These are phyloP conservation scores for Sherardia arvensis DNA, from an alignment of 257 asterid species.

Conservation along the genomic window DNA sequence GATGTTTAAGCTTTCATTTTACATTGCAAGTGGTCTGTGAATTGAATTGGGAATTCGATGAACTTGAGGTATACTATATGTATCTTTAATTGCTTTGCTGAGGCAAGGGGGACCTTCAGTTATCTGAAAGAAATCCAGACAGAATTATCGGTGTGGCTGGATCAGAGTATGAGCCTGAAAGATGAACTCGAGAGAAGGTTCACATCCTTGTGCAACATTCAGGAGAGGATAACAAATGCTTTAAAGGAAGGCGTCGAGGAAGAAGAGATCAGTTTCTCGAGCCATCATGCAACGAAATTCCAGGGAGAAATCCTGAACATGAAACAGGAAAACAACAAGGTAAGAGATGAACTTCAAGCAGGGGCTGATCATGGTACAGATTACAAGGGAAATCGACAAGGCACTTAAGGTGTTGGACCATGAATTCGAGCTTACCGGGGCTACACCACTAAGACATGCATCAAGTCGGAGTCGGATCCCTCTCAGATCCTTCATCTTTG, in stretches of 20 bases:
- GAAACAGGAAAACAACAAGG: conserved; percentile 91
- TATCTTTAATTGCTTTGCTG: too few species aligned
- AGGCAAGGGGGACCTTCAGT: conserved; percentile 67
- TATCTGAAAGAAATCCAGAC: conserved; percentile 77
- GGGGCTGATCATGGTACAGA: conserved; percentile 51
- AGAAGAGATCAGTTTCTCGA: conserved; percentile 58
- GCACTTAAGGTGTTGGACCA: conserved; percentile 42
- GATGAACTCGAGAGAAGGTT: conserved; percentile 62
- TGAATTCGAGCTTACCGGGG: conserved; percentile 51
- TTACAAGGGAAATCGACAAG: conserved; percentile 62
- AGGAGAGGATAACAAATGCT: conserved; percentile 64
- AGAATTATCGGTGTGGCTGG: conserved; percentile 70
- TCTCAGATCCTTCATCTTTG: conserved; percentile 61
- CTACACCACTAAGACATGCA: conserved; percentile 42
- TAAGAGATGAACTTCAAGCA: conserved; percentile 61
- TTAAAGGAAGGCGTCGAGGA: conserved; percentile 59
- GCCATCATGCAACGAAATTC: conserved; percentile 89
- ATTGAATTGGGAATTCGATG: too few species aligned
- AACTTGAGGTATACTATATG: too few species aligned
- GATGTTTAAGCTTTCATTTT: too few species aligned
- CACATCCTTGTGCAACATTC: conserved; percentile 62
- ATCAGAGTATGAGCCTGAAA: conserved; percentile 50
- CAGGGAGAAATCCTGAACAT: conserved; percentile 87
- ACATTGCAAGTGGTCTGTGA: too few species aligned
- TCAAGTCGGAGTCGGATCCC: conserved; percentile 46